A percentile compares a stretch with the other conserved stretches of the same genome.
Conservation (phyloP, 192 early-diverging fungal genomes). For the Obelidium mucronatum region DNA sequence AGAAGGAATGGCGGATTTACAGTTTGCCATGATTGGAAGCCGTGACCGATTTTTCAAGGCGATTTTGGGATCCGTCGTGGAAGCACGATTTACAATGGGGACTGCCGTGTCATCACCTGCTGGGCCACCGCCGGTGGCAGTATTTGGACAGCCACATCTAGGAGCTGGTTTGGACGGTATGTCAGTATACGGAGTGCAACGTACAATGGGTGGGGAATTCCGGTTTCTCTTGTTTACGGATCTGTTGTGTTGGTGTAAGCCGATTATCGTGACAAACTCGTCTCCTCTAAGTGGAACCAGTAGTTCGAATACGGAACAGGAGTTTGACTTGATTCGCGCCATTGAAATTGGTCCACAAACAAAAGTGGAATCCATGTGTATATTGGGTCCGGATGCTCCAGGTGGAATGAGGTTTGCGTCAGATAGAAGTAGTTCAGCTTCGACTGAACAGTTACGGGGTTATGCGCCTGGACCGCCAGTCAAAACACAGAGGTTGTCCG, state of each 20-base stretch:
- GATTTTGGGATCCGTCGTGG: conserved; percentile 7
- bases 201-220: conserved; percentile 41
- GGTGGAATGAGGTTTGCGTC: neutral
- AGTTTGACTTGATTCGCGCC: conserved; percentile 36
- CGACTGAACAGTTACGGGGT: neutral
- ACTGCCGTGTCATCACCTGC: neutral
- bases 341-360: conserved; percentile 22
- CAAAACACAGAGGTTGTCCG: neutral
- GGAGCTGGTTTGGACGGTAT: conserved; percentile 34
- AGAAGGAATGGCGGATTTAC: conserved; percentile 30
- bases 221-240: conserved; percentile 55
- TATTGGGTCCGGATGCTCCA: neutral
- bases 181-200: conserved; percentile 41
- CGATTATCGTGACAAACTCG: conserved; percentile 17
- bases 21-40: conserved; percentile 17
- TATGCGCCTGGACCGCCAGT: neutral
- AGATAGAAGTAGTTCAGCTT: neutral
- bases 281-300: neutral
- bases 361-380: conserved; percentile 30
- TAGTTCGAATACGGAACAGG: neutral
- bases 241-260: conserved; percentile 56
- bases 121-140: conserved; percentile 14
- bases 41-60: conserved; percentile 16
- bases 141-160: conserved; percentile 1
- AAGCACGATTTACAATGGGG: conserved; percentile 33